phyloP scores from a whole-genome alignment of 1,284 basidiomycete genomes.

The Malassezia caprae region DNA sequence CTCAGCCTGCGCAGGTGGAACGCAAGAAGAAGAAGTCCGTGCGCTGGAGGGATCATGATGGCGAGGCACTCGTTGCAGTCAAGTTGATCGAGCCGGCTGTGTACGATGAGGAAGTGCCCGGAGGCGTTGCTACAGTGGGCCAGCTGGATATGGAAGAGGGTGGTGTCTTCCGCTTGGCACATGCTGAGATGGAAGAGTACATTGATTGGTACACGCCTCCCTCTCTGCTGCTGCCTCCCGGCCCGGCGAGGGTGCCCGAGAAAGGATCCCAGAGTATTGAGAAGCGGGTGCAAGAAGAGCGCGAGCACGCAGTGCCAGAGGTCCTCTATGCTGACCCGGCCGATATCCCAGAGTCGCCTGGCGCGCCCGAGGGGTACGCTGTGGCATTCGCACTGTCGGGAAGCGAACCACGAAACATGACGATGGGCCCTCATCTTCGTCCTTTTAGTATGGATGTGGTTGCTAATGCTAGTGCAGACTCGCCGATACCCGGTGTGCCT shows the following conservation, averaged over 20 bases:
- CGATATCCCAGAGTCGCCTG: constrained; percentile 9
- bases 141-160: constrained; percentile 27
- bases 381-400: background rate
- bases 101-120: constrained; percentile 22
- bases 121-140: constrained; percentile 4
- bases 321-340: background rate
- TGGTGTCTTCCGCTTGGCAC: constrained; percentile 23
- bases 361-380: constrained; percentile 8
- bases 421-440: constrained; percentile 1
- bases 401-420: constrained; percentile 5
- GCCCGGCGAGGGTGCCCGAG: background rate
- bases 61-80: constrained; percentile 22
- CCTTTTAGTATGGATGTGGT: constrained; percentile 1
- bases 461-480: background rate
- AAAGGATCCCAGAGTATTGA: constrained; percentile 6
- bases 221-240: background rate
- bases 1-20: background rate
- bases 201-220: constrained; percentile 27
- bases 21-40: constrained; percentile 26
- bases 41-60: constrained; percentile 26
- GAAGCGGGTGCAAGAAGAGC: constrained; percentile 13
- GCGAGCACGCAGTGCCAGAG: background rate
- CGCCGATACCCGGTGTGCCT: constrained; percentile 3
- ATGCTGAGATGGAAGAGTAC: constrained; percentile 30
- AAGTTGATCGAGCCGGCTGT: constrained; percentile 28